Base-by-base conservation (phyloP, 2,329 filamentous ascomycete genomes). In the Zasmidium cellare region DNA sequence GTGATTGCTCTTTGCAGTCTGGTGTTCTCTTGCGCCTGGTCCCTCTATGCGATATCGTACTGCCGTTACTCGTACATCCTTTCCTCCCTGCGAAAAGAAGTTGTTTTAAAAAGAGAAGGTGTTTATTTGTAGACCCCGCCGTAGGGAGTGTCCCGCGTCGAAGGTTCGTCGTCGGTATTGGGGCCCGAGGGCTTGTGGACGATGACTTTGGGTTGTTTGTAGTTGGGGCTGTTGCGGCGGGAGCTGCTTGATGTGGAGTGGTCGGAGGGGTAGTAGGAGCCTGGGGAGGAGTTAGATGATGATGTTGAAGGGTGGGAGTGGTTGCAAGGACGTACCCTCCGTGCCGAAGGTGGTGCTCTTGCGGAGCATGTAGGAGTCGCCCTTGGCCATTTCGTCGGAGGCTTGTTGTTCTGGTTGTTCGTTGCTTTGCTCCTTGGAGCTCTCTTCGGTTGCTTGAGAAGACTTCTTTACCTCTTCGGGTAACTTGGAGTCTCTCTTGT, bases 101-200 rank as follows among this genome's bases (percentile, higher is more conserved):
- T 41, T 41, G 28, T 31, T 31, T 14, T 7, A 31, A 41, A 41
- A 14, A 41, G n/a, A 41, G 16, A 18, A 9, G 16, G 5, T 6
- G 35, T 41, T 18, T 41, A 50, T 50, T n/a, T 20, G 25, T 31
- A 16, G 25, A 45, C 38, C 18, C 38, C 41, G 2, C 51, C 51
- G 16, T 45, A 45, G 16, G 31, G 5, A 31, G 18, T 22, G 41
- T 50, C 53, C 9, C 46, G n/a, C 3, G 45, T 49, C 23, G 53
- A 50, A 7, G 53, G 53, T 45, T 55, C 53, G 20, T 50, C 46
- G n/a, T 50, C 41, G 53, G 28, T 28, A 19, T 38, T 48, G 12
- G 18, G 16, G 19, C 53, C 53, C 2, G 18, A 19, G 3, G 19
- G 20, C 7, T 55, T 49, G 46, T 55, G 53, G 9, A 55, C 46